These are phyloP conservation scores for Elsinoe arachidis DNA, from an alignment of 2,329 filamentous ascomycete genomes.

Conservation along the genomic window DNA sequence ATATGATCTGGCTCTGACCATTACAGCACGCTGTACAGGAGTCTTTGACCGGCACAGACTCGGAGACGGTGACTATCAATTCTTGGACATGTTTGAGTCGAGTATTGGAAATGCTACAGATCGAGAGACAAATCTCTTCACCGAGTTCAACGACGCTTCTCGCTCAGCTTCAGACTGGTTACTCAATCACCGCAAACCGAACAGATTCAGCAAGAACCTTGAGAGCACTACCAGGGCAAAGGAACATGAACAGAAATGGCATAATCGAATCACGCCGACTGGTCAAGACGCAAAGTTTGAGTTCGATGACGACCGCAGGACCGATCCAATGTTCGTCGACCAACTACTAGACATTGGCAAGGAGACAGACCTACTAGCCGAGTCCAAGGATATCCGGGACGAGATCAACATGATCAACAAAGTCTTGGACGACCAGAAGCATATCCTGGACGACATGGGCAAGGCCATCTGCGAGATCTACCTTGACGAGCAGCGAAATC, in stretches of 20 bases:
- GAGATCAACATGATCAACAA: constrained; percentile 55
- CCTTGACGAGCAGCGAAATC: constrained; percentile 27
- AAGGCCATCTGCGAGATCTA: constrained; percentile 34
- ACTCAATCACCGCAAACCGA: constrained; percentile 39
- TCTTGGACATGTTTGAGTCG: constrained; percentile 59
- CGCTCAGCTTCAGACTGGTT: constrained; percentile 48
- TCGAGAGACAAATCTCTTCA: constrained; percentile 42
- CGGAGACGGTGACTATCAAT: constrained; percentile 51
- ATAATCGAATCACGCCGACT: not conserved
- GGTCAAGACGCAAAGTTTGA: constrained; percentile 15
- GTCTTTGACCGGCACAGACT: constrained; percentile 41
- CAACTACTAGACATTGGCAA: constrained; percentile 50
- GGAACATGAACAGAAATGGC: constrained; percentile 18
- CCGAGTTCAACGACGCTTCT: constrained; percentile 51
- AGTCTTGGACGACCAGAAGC: constrained; percentile 43
- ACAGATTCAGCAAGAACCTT: constrained; percentile 20
- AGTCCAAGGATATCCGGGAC: constrained; percentile 60
- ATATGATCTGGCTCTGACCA: constrained; percentile 54
- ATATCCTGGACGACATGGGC: constrained; percentile 41
- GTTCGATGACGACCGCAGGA: constrained; percentile 11
- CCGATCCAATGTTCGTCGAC: constrained; percentile 38
- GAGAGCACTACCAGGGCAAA: constrained; percentile 13
- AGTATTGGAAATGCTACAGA: constrained; percentile 47
- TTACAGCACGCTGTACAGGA: constrained; percentile 51
- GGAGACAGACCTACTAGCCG: constrained; percentile 53